Evolutionary conservation across 176 grass and related monocot species (phyloP), one percentile per base, ranked within the genome.

Genomic region (Melocanna baccifera): DNA sequence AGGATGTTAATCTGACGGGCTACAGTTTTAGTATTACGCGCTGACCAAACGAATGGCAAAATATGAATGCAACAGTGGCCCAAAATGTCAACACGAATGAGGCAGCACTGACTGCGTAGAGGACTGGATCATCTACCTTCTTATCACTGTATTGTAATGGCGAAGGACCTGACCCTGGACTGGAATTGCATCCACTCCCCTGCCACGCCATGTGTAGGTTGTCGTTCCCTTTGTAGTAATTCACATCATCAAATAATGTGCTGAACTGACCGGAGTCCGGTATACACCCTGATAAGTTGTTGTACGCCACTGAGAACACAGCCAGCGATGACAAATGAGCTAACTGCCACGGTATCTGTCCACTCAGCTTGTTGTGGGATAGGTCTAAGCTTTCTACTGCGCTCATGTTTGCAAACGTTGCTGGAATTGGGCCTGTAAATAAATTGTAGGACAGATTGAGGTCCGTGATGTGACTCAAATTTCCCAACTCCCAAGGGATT

Each of bases 221-320:
- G 50, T 6, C 19, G 6, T 52, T 52, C 5, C 50, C 50, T 7
- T 2, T 16, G 16, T 52, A 52, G 6, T 0, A 11, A 32, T 39
- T 36, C 50, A 41, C 9, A 69, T 18, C 5, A 3, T 32, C 30
- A 32, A 32, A 32, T 32, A 83, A 57, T 43, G 12, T 11, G 0
- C 18, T 8, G 0, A 84, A 16, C 9, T 51, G 56, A 0, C 71
- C 71, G 41, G 25, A 15, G 41, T 19, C 18, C 1, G 62, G 47
- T 89, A 78, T 57, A 32, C 75, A 84, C 10, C 87, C 87, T 1
- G 72, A 67, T 8, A 85, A 4, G 25, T 74, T 65, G 58, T 88
- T 84, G 15, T 79, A 79, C 59, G 87, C 80, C 39, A 88, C 84
- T 19, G 50, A 86, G 75, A 86, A 80, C 12, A 26, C 30, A 9